These are phyloP conservation scores for Pulveroboletus ravenelii DNA, from an alignment of 768 basidiomycete species.

Conservation along the genomic window DNA sequence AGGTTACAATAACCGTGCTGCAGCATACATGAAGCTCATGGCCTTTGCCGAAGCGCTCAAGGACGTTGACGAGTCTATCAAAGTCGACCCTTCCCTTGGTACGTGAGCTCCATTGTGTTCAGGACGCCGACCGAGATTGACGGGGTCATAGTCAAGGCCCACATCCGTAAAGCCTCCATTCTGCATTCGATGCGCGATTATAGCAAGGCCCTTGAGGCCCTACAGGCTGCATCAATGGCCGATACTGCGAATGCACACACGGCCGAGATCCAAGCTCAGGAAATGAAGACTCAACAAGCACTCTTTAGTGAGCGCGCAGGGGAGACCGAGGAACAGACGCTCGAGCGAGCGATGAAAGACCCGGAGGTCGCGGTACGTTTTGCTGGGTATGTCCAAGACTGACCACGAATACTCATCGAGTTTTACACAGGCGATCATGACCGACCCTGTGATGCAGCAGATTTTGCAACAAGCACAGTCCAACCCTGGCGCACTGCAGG, in stretches of 20 bases:
- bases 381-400: not conserved
- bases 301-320: conserved; percentile 71
- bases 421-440: conserved; percentile 65
- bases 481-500: conserved; percentile 84
- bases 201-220: conserved; percentile 78
- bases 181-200: conserved; percentile 89
- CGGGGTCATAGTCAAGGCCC: conserved; percentile 65
- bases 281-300: conserved; percentile 77
- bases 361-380: conserved; percentile 84
- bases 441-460: conserved; percentile 88
- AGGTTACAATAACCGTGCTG: conserved; percentile 98
- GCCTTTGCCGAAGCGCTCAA: conserved; percentile 95
- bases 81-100: conserved; percentile 84
- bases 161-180: conserved; percentile 89
- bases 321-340: conserved; percentile 90
- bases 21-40: conserved; percentile 91
- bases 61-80: conserved; percentile 91
- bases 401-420: conserved; percentile 3
- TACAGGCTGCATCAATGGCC: conserved; percentile 69
- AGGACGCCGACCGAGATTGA: not conserved
- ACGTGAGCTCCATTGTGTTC: conserved; percentile 18
- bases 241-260: conserved; percentile 83
- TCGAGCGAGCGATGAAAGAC: conserved; percentile 94
- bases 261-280: conserved; percentile 75
- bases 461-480: conserved; percentile 92